These are phyloP conservation scores for Cladosporium oxysporum DNA, from an alignment of 2,329 filamentous ascomycete genomes.

Conservation along the genomic window DNA sequence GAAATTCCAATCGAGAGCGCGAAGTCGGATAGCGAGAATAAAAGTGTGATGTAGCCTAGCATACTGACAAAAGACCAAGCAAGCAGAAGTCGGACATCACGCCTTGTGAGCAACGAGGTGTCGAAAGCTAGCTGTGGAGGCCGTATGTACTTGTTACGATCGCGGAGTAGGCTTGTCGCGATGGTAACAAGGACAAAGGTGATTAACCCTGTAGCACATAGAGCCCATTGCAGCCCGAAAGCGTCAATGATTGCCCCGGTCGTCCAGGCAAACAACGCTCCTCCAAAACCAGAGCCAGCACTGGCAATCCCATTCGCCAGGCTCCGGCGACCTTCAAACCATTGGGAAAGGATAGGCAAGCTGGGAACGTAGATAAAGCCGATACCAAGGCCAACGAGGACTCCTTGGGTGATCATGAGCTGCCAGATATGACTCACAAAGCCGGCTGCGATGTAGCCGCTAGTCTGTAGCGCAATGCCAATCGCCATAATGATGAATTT, in stretches of 20 bases:
- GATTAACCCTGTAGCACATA: constrained; percentile 40
- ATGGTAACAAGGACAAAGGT: constrained; percentile 32
- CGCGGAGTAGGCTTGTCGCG: constrained; percentile 36
- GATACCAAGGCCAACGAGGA: constrained; percentile 44
- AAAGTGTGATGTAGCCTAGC: constrained; percentile 50
- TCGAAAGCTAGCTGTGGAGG: constrained; percentile 40
- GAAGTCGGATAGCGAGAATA: constrained; percentile 51
- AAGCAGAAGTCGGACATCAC: constrained; percentile 39
- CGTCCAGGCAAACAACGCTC: constrained; percentile 39
- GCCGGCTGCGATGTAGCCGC: constrained; percentile 38
- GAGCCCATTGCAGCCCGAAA: constrained; percentile 45
- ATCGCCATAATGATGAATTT: constrained; percentile 34
- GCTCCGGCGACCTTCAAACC: constrained; percentile 43
- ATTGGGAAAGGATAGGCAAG: constrained; percentile 43
- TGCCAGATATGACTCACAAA: constrained; percentile 41
- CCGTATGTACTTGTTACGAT: constrained; percentile 39
- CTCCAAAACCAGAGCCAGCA: constrained; percentile 45
- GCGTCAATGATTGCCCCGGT: constrained; percentile 41
- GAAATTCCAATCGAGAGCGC: constrained; percentile 46
- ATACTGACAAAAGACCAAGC: constrained; percentile 49
- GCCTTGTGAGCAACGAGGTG: constrained; percentile 34
- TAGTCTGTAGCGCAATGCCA: constrained; percentile 36
- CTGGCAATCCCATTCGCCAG: constrained; percentile 45
- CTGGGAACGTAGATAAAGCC: constrained; percentile 45
- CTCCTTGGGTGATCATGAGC: constrained; percentile 44